phyloP scores from a whole-genome alignment of 192 early-diverging fungal genomes.

The Dimargaris cristalligena region DNA sequence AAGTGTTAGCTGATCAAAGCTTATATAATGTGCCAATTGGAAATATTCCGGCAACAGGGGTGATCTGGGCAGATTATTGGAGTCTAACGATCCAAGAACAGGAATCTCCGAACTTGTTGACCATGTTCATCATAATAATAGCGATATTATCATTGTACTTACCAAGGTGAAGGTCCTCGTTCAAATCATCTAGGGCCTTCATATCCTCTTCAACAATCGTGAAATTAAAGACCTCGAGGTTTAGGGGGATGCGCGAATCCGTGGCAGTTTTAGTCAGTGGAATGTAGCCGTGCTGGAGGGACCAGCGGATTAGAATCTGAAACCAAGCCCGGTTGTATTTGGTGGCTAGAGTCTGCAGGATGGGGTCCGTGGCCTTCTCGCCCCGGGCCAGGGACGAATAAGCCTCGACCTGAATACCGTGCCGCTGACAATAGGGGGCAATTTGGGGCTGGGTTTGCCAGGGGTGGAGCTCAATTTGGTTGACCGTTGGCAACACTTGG shows the following conservation, averaged over 20 bases:
- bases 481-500: slow-evolving; percentile 26
- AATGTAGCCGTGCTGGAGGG: slow-evolving; percentile 35
- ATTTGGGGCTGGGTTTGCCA: slow-evolving; percentile 29
- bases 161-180: slow-evolving; percentile 30
- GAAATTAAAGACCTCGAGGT: slow-evolving; percentile 40
- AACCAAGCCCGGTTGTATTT: slow-evolving; percentile 35
- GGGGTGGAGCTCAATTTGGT: slow-evolving; percentile 42
- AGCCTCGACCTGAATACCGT: slow-evolving; percentile 34
- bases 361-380: slow-evolving; percentile 29
- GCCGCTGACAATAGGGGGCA: slow-evolving; percentile 22
- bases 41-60: too few species aligned
- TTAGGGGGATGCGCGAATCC: slow-evolving; percentile 33
- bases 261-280: slow-evolving; percentile 37
- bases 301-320: slow-evolving; percentile 26
- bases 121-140: too few species aligned
- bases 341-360: slow-evolving; percentile 25
- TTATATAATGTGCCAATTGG: too few species aligned
- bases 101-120: too few species aligned
- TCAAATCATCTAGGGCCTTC: slow-evolving; percentile 30
- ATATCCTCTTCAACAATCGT: slow-evolving; percentile 36
- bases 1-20: too few species aligned
- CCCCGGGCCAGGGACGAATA: slow-evolving; percentile 37
- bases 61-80: too few species aligned
- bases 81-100: too few species aligned
- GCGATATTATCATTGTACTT: slow-evolving; percentile 12